Percentiles rank a stretch among this genome's conserved stretches.
Conservation (phyloP, 2,329 filamentous ascomycete genomes). For the Akanthomyces dipterigenus region DNA sequence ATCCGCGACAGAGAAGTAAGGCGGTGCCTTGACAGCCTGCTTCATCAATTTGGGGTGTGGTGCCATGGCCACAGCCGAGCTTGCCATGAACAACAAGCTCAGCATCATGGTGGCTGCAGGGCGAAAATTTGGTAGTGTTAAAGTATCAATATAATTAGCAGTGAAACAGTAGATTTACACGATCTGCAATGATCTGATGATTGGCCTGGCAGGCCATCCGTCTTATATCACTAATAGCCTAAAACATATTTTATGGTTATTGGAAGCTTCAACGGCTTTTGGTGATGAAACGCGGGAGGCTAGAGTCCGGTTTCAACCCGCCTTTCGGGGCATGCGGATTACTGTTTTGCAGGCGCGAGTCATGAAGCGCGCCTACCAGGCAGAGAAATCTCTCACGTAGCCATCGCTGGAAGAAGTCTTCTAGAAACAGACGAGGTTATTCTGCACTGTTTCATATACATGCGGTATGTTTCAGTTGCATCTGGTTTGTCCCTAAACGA, state of each 20-base stretch:
- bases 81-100: not conserved
- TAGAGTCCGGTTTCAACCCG: not conserved
- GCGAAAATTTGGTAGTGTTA: not conserved
- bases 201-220: not conserved
- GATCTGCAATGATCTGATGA: conserved; percentile 1
- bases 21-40: not conserved
- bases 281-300: not conserved
- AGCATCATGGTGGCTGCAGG: not conserved
- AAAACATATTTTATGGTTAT: not conserved
- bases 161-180: not conserved
- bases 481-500: no score
- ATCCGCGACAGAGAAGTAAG: not conserved
- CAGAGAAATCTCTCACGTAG: no score
- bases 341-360: no score
- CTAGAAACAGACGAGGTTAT: no score
- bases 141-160: no score
- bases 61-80: not conserved
- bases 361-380: no score
- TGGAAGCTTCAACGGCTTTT: not conserved
- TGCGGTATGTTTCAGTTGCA: no score
- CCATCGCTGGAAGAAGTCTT: no score
- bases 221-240: not conserved
- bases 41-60: not conserved
- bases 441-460: no score
- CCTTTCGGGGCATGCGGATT: not conserved